Base-by-base conservation (phyloP, 805 yeast species). In the Myxozyma neotropica region DNA sequence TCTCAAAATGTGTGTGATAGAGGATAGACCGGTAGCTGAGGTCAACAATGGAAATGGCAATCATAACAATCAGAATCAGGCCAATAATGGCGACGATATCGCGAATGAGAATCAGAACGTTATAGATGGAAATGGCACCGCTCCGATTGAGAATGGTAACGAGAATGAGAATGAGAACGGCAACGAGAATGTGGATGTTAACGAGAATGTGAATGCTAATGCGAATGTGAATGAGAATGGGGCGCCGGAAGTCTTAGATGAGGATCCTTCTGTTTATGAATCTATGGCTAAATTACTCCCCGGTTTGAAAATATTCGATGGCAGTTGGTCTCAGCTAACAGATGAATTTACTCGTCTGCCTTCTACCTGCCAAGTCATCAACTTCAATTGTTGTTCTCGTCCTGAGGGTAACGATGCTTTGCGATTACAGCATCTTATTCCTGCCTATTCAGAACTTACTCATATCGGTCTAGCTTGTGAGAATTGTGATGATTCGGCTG, bases 391-490 rank as follows among this genome's bases (percentile, higher is more conserved):
- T 33, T 35, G 21, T 24, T 23, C 53, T 1, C 19, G 53, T n/a
- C 13, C 29, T n/a, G 21, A n/a, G 4, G 43, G 23, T 7, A 13
- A 19, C 24, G 36, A 23, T 12, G 6, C 43, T 10, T 12, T 48
- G 21, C 35, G 33, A 4, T 7, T 24, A 15, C 2, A 15, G 19
- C 7, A 44, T n/a, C 4, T 17, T 5, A 15, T 47, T 12, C 26
- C 27, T n/a, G 39, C 15, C 5, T 15, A 31, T 1, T 31, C 40
- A n/a, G 29, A 31, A 19, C 40, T 27, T 5, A 15, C 51, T 3
- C 15, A 48, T 36, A 35, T 48, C 13, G 53, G 53, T n/a, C 10
- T 48, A 3, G 53, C 53, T 7, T 48, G 53, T 26, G 53, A 36
- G 23, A 39, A 27, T 23, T 4, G 33, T 13, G 21, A 24, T 3